A percentile compares a stretch with the other conserved stretches of the same genome.
Evolutionary conservation across 2,329 filamentous ascomycete genomes (phyloP).

Genomic region (Sclerotinia trifoliorum): DNA sequence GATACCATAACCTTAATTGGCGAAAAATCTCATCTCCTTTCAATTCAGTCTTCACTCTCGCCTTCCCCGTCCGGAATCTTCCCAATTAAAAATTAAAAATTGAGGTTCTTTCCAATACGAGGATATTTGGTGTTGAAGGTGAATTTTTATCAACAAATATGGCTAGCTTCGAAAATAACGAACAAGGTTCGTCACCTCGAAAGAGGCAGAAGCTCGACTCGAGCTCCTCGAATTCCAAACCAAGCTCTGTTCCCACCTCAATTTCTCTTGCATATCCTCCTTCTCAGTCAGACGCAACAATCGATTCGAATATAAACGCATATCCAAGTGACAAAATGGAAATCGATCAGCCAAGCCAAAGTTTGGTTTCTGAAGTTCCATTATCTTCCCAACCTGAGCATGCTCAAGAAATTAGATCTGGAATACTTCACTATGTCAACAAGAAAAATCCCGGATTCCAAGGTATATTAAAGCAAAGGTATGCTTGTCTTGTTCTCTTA

Average conservation of each 20-base stretch:
- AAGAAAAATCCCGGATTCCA: slow-evolving; percentile 57
- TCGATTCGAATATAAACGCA: background rate
- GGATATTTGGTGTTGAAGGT: background rate
- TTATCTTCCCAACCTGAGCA: slow-evolving; percentile 26
- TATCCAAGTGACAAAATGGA: slow-evolving; percentile 25
- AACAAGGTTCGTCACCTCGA: slow-evolving; percentile 24
- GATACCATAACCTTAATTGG: background rate
- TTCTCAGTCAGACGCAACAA: background rate
- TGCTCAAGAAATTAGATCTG: slow-evolving; percentile 43
- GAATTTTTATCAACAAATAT: slow-evolving; percentile 25
- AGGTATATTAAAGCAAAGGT: slow-evolving; percentile 68
- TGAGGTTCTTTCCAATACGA: background rate
- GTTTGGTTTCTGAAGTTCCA: slow-evolving; percentile 17
- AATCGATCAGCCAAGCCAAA: slow-evolving; percentile 8
- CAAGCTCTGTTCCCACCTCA: slow-evolving; percentile 7
- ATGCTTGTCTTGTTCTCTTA: slow-evolving; percentile 25
- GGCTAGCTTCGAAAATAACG: slow-evolving; percentile 26
- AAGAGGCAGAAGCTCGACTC: slow-evolving; percentile 30
- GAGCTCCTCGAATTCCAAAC: slow-evolving; percentile 8
- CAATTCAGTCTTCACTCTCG: slow-evolving; percentile 6
- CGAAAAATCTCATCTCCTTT: slow-evolving; percentile 6
- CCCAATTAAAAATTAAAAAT: background rate
- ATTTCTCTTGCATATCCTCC: background rate
- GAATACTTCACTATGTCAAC: slow-evolving; percentile 64
- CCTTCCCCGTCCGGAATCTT: slow-evolving; percentile 14